Base-by-base conservation (phyloP, 176 grass and related monocot genomes). In the Aechmea fasciata region DNA sequence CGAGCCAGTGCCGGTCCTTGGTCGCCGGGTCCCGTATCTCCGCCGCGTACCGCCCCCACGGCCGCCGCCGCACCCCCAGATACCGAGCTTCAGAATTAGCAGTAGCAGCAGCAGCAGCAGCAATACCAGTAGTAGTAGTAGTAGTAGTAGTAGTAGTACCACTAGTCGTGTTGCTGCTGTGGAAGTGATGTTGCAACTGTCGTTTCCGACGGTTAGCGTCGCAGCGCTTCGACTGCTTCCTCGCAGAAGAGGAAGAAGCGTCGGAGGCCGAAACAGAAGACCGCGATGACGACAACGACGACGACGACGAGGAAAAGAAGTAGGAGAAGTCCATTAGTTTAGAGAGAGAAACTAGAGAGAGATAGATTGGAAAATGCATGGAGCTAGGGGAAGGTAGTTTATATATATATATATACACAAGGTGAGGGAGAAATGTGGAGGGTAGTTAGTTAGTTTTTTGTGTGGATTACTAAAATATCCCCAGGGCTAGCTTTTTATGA, bases 21-120 rank as follows among this genome's bases (percentile, higher is more conserved):
- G 89, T 93, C 11, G 94, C 89, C 24, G 89, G 94, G 79, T 99
- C 94, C 9, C 94, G 80, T 74, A 99, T 99, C 89, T 99, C 94
- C 70, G 94, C 94, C 71, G 94, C 94, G 76, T 99, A 99, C 55
- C 89, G 66, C 59, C 94, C 94, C 94, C 94, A 99, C 57, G 94
- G 94, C 24, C 94, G 49, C 13, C 94, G 80, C 0, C 94, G 71
- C 62, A 99, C 94, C 8, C 94, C 94, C 0, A 93, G 80, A 69
- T 93, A 99, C 63, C 86, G 33, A 41, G 5, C 4, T 41, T 41
- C 33, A 41, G 33, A 41, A 41, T 41, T 41, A 5, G 0, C 87
- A 17, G 73, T 49, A 73, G 84, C 83, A 20, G 47, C 62, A 10
- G 71, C 71, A 22, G 18, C 47, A 22, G 59, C 2, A 29, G 28